These are phyloP conservation scores for Lanmaoa pseudosensibilis DNA, from an alignment of 768 basidiomycete species.

Conservation along the genomic window DNA sequence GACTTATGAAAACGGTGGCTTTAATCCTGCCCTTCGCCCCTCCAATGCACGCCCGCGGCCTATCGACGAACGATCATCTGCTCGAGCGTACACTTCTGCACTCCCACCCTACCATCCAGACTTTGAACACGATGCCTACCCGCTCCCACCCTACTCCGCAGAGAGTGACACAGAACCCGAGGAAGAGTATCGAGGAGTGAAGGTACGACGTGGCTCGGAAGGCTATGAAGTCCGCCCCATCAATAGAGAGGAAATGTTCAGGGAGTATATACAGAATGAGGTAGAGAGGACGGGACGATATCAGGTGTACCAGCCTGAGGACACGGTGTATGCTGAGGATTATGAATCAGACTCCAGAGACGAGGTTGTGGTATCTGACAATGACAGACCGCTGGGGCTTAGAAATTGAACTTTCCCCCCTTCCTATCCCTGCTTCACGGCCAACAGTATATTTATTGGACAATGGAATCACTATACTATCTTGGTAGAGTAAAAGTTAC, in stretches of 20 bases:
- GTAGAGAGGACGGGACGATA: conserved; percentile 63
- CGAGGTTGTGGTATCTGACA: conserved; percentile 11
- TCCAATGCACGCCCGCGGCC: conserved; percentile 47
- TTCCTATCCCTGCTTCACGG: not conserved
- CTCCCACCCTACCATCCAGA: conserved; percentile 81
- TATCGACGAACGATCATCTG: conserved; percentile 20
- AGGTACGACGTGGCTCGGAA: conserved; percentile 73
- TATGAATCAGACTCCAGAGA: conserved; percentile 22
- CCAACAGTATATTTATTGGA: conserved; percentile 7
- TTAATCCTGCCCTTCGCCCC: conserved; percentile 77
- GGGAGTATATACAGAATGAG: conserved; percentile 52
- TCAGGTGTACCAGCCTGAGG: conserved; percentile 64
- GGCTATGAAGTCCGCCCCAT: conserved; percentile 72
- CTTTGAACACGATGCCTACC: conserved; percentile 41
- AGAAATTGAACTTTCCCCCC: conserved; percentile 9
- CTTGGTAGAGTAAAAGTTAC: conserved; percentile 28
- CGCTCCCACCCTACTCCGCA: conserved; percentile 18
- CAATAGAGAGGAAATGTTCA: conserved; percentile 64
- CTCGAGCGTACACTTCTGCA: conserved; percentile 41
- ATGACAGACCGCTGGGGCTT: conserved; percentile 24
- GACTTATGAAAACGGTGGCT: conserved; percentile 75
- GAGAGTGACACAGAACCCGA: conserved; percentile 29
- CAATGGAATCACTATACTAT: conserved; percentile 16
- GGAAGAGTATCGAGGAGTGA: conserved; percentile 36
- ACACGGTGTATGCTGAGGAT: conserved; percentile 46